These are phyloP conservation scores for Talaromyces sp. DNA, from an alignment of 2,329 filamentous ascomycete species.

Conservation along the genomic window DNA sequence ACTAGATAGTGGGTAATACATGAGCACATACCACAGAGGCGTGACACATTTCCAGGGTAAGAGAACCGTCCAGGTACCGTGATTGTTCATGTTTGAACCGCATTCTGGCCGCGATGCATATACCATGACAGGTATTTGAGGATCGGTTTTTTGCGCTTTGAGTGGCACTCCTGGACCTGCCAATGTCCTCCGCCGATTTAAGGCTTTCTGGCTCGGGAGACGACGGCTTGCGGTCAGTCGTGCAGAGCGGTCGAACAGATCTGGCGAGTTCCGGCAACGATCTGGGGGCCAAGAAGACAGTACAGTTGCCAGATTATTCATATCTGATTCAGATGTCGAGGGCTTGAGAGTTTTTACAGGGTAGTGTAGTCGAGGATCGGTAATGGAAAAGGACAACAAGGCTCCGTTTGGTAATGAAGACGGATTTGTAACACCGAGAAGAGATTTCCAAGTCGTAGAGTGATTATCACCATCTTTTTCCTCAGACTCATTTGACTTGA, in stretches of 20 bases:
- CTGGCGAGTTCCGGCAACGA: conserved; percentile 42
- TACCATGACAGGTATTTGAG: conserved; percentile 72
- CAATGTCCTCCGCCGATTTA: conserved; percentile 71
- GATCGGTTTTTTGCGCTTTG: conserved; percentile 59
- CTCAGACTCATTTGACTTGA: conserved; percentile 22
- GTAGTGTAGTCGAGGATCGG: conserved; percentile 76
- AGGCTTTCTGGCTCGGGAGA: conserved; percentile 70
- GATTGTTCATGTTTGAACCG: conserved; percentile 46
- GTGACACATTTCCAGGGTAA: conserved; percentile 87
- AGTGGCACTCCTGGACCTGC: conserved; percentile 63
- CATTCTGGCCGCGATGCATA: conserved; percentile 55
- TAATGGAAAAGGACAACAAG: conserved; percentile 67
- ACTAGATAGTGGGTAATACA: conserved; percentile 75
- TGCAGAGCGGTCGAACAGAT: conserved; percentile 65
- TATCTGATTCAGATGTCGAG: conserved; percentile 34
- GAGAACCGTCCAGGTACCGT: conserved; percentile 76
- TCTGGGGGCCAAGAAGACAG: conserved; percentile 69
- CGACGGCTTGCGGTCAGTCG: conserved; percentile 64
- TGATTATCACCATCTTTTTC: conserved; percentile 28
- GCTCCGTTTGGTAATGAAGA: conserved; percentile 66
- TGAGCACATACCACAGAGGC: conserved; percentile 79
- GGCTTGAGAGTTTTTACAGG: conserved; percentile 61
- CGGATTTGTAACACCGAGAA: conserved; percentile 60
- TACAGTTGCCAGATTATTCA: conserved; percentile 53
- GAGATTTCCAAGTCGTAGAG: conserved; percentile 40